A percentile compares a stretch with the other conserved stretches of the same genome.
These are phyloP conservation scores for Anastatica hierochuntica DNA, from an alignment of 345 rosid species.

Conservation along the genomic window DNA sequence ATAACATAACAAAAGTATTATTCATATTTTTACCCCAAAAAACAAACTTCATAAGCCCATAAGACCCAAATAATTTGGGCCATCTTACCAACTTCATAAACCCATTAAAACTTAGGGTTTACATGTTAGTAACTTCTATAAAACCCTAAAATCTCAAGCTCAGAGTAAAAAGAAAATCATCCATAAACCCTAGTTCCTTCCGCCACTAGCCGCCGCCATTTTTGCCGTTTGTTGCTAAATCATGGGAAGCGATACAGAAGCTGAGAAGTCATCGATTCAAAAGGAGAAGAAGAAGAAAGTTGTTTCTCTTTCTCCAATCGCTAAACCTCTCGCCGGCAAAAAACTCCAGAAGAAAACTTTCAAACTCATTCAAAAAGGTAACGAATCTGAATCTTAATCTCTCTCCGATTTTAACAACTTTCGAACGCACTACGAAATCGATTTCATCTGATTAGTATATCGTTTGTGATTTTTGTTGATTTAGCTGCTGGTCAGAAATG, in stretches of 20 bases:
- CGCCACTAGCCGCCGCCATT: too few relatives aligned
- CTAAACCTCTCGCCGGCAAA: constrained; percentile 90
- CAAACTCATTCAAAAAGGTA: constrained; percentile 90
- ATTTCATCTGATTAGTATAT: background rate
- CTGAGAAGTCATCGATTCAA: constrained; percentile 44
- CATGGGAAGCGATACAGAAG: constrained; percentile 82
- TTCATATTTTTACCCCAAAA: too few relatives aligned
- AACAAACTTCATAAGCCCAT: too few relatives aligned
- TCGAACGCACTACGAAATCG: background rate
- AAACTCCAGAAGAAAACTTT: constrained; percentile 75
- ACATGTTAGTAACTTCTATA: too few relatives aligned
- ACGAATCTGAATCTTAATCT: background rate
- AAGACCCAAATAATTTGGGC: too few relatives aligned
- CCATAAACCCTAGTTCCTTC: constrained; percentile 15
- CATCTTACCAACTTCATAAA: too few relatives aligned
- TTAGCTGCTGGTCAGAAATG: constrained; percentile 88
- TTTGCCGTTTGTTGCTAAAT: background rate
- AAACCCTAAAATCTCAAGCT: too few relatives aligned
- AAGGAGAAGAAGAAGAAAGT: constrained; percentile 60
- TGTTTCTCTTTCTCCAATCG: constrained; percentile 65
- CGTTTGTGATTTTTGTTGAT: too few relatives aligned
- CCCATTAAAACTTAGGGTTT: too few relatives aligned
- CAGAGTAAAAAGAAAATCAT: too few relatives aligned
- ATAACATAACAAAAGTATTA: too few relatives aligned
- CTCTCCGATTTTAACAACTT: background rate